phyloP scores from a whole-genome alignment of 495 filamentous ascomycete species.

The Terfezia claveryi region DNA sequence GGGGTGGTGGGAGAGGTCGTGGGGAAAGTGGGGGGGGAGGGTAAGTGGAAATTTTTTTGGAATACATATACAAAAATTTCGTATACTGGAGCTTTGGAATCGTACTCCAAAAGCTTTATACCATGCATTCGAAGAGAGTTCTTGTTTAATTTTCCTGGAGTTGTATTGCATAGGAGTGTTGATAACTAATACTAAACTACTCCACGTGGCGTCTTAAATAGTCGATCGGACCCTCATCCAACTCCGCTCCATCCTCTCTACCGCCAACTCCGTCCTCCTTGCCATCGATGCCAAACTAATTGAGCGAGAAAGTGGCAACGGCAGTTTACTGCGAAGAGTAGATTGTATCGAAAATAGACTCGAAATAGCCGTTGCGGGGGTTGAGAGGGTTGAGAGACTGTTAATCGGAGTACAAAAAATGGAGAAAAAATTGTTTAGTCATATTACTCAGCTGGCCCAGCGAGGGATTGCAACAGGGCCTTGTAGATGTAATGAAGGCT shows the following conservation, averaged over 20 bases:
- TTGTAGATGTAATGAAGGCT: background rate
- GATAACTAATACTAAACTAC: too few relatives aligned
- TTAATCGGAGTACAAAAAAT: background rate
- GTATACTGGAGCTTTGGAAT: too few relatives aligned
- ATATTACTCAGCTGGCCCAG: too few relatives aligned
- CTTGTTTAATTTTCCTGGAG: too few relatives aligned
- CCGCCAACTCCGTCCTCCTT: background rate
- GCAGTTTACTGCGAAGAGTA: background rate
- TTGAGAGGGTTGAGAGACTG: slow-evolving; percentile 8
- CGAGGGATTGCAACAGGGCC: background rate
- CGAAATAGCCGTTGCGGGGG: background rate
- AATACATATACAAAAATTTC: too few relatives aligned
- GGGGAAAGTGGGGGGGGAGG: background rate
- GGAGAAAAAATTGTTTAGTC: background rate
- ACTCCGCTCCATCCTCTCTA: background rate
- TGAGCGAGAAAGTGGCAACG: background rate
- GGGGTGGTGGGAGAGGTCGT: slow-evolving; percentile 6
- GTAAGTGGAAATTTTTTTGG: background rate
- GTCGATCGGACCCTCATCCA: background rate
- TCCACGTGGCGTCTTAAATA: background rate
- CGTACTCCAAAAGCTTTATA: too few relatives aligned
- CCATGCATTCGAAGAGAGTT: too few relatives aligned
- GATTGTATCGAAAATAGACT: background rate
- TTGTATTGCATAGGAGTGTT: too few relatives aligned
- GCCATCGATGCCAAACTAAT: background rate